Percentiles rank a stretch among this genome's conserved stretches.
These are phyloP conservation scores for Sanghuangporus sanghuang DNA, from an alignment of 1,284 basidiomycete genomes.

Conservation along the genomic window DNA sequence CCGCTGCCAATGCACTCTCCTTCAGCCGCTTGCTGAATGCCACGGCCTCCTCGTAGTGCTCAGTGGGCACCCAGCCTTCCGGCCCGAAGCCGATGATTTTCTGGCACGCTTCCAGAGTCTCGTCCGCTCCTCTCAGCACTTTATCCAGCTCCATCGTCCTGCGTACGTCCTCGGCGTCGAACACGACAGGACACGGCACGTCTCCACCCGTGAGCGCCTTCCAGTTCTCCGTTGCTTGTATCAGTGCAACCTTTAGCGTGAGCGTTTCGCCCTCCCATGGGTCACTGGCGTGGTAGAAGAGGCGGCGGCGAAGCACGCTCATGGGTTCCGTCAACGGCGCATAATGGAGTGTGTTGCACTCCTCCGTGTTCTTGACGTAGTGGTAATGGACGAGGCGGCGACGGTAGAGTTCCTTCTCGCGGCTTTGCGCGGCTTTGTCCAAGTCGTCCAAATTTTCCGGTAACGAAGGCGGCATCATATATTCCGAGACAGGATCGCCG, in stretches of 20 bases:
- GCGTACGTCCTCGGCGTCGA: slow-evolving; percentile 36
- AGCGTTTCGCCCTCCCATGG: slow-evolving; percentile 45
- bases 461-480: slow-evolving; percentile 32
- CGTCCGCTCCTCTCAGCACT: slow-evolving; percentile 27
- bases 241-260: slow-evolving; percentile 36
- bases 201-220: slow-evolving; percentile 15
- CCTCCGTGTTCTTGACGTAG: slow-evolving; percentile 37
- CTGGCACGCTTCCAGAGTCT: slow-evolving; percentile 24
- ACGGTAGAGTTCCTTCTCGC: slow-evolving; percentile 31
- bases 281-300: slow-evolving; percentile 32
- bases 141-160: slow-evolving; percentile 33
- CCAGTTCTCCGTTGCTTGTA: slow-evolving; percentile 29
- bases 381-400: slow-evolving; percentile 41
- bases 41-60: slow-evolving; percentile 35
- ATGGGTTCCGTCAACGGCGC: slow-evolving; percentile 32
- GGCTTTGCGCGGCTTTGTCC: slow-evolving; percentile 25
- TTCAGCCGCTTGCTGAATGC: slow-evolving; percentile 30
- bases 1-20: slow-evolving; percentile 26
- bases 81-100: slow-evolving; percentile 23
- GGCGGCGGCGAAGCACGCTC: slow-evolving; percentile 28
- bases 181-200: slow-evolving; percentile 39
- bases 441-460: slow-evolving; percentile 36
- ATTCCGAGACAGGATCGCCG: slow-evolving; percentile 34
- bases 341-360: slow-evolving; percentile 37
- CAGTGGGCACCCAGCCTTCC: slow-evolving; percentile 38